Percentiles rank a stretch among this genome's conserved stretches.
Evolutionary conservation across 2,329 filamentous ascomycete species (phyloP).

Genomic region (Colletotrichum viniferum): DNA sequence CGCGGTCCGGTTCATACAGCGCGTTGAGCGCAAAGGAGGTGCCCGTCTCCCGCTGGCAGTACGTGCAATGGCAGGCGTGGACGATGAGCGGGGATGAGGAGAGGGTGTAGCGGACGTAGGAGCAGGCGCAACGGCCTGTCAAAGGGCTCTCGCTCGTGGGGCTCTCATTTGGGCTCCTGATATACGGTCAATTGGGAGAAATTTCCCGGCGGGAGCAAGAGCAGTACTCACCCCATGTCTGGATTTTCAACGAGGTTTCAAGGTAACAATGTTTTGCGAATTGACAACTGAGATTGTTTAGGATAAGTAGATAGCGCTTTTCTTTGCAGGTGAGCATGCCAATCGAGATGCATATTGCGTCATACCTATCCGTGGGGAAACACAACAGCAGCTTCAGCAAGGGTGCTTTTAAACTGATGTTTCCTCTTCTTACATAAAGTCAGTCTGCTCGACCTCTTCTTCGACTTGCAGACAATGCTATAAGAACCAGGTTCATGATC

Average conservation of each 20-base stretch:
- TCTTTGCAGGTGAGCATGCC: background rate
- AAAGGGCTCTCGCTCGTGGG: background rate
- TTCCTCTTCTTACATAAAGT: background rate
- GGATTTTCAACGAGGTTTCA: background rate
- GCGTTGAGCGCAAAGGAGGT: background rate
- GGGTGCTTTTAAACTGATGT: rapidly evolving
- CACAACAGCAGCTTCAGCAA: background rate
- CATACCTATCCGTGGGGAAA: background rate
- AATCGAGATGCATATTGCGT: background rate
- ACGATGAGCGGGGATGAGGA: background rate
- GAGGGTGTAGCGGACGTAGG: background rate
- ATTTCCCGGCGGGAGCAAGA: rapidly evolving
- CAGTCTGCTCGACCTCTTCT: background rate
- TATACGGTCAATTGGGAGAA: background rate
- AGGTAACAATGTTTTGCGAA: background rate
- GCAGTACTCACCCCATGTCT: background rate
- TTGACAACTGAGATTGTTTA: rapidly evolving
- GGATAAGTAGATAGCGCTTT: background rate
- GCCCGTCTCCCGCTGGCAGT: background rate
- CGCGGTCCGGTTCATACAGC: background rate
- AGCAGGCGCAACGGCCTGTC: background rate
- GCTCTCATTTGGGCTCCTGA: background rate
- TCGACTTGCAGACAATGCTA: rapidly evolving
- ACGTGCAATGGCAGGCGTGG: background rate
- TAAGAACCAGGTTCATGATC: rapidly evolving